These are phyloP conservation scores for Acmispon strigosus DNA, from an alignment of 306 rosid genomes.

Conservation along the genomic window DNA sequence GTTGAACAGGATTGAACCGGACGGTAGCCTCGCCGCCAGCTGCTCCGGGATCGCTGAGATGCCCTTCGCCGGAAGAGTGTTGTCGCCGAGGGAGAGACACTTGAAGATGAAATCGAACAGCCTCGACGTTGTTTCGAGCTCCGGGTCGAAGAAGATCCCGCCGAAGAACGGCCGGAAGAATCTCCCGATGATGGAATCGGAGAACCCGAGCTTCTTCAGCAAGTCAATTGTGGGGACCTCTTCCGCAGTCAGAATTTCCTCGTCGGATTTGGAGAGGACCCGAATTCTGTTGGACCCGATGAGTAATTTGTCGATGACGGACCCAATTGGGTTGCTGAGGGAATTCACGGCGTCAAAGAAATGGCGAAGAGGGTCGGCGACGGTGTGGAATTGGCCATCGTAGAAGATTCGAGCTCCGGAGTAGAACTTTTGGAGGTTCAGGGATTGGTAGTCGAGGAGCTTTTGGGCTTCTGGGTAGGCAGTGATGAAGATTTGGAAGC, in stretches of 20 bases:
- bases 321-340: slow-evolving; percentile 63
- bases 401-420: slow-evolving; percentile 63
- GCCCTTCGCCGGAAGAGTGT: slow-evolving; percentile 77
- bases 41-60: slow-evolving; percentile 72
- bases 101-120: slow-evolving; percentile 80
- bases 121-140: slow-evolving; percentile 62
- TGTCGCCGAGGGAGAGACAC: slow-evolving; percentile 85
- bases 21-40: slow-evolving; percentile 49
- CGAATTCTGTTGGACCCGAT: slow-evolving; percentile 47
- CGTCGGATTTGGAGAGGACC: slow-evolving; percentile 47
- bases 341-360: slow-evolving; percentile 51
- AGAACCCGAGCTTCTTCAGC: slow-evolving; percentile 48
- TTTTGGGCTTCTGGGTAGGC: slow-evolving; percentile 75
- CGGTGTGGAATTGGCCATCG: slow-evolving; percentile 65
- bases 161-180: slow-evolving; percentile 89
- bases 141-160: slow-evolving; percentile 68
- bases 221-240: slow-evolving; percentile 58
- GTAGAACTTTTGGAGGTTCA: slow-evolving; percentile 61
- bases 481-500: slow-evolving; percentile 94
- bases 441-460: slow-evolving; percentile 58
- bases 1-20: slow-evolving; percentile 41
- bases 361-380: slow-evolving; percentile 75
- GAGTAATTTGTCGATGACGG: slow-evolving; percentile 58
- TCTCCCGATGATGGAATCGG: slow-evolving; percentile 49
- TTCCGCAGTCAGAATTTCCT: slow-evolving; percentile 32